Percentiles rank a stretch among this genome's conserved stretches.
These are phyloP conservation scores for Calamus simplicifolius DNA, from an alignment of 176 grass and related monocot species.

Conservation along the genomic window DNA sequence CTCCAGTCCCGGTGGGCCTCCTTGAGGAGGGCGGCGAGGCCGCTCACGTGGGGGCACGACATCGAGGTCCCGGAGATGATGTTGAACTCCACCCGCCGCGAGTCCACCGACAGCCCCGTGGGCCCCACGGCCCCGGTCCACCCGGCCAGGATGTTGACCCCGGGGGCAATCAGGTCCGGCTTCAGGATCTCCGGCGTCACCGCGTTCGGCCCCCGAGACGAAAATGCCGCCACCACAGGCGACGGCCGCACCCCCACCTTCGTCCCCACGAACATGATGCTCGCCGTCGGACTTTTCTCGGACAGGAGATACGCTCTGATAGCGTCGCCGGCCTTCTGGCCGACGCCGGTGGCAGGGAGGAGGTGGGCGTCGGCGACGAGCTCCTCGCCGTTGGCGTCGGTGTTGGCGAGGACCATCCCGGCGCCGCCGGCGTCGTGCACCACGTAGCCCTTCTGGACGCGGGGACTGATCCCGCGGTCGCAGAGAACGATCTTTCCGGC, in stretches of 20 bases:
- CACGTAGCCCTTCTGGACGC: constrained; percentile 79
- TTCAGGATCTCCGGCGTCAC: constrained; percentile 75
- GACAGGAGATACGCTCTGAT: constrained; percentile 53
- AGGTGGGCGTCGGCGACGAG: constrained; percentile 86
- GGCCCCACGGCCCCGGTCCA: constrained; percentile 72
- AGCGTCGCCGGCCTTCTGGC: constrained; percentile 32
- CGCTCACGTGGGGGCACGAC: constrained; percentile 88
- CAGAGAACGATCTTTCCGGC: constrained; percentile 75
- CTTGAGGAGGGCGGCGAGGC: constrained; percentile 48
- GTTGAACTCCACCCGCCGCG: constrained; percentile 53
- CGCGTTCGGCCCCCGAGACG: constrained; percentile 70
- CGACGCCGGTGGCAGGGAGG: constrained; percentile 58
- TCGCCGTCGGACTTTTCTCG: constrained; percentile 38
- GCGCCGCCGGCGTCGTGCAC: constrained; percentile 61
- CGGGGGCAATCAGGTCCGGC: constrained; percentile 66
- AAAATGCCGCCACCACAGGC: constrained; percentile 73
- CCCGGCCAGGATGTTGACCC: constrained; percentile 83
- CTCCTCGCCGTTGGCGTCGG: constrained; percentile 75
- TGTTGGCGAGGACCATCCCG: constrained; percentile 84
- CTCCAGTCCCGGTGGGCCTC: constrained; percentile 70
- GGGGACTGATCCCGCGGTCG: constrained; percentile 64
- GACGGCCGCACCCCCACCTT: constrained; percentile 45
- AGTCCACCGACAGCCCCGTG: constrained; percentile 50
- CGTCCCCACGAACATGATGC: constrained; percentile 60
- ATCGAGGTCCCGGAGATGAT: constrained; percentile 96